These are phyloP conservation scores for Microdochium nivale DNA, from an alignment of 2,329 filamentous ascomycete genomes.

Conservation along the genomic window DNA sequence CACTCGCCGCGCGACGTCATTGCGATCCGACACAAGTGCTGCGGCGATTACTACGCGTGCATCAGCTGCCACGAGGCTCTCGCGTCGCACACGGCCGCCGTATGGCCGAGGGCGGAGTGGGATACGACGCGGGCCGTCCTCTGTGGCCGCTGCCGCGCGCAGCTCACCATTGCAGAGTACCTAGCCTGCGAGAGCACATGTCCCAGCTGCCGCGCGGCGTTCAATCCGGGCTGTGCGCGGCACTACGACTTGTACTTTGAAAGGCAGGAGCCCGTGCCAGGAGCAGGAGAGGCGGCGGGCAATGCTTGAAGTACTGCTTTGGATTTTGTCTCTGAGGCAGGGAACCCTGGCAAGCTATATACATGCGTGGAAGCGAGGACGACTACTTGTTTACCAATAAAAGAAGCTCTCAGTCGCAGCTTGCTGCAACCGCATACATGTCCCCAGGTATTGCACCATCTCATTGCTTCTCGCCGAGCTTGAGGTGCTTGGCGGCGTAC, in stretches of 20 bases:
- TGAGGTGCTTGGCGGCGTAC: constrained; percentile 37
- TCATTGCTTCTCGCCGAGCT: constrained; percentile 21
- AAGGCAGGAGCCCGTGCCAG: background rate
- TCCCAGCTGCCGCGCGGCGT: constrained; percentile 8
- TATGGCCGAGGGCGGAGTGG: constrained; percentile 8
- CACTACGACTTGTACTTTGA: constrained; percentile 14
- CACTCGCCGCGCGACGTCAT: constrained; percentile 13
- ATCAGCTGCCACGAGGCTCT: constrained; percentile 12
- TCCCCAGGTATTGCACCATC: too few species aligned
- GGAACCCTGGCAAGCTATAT: too few species aligned
- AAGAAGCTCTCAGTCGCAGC: too few species aligned
- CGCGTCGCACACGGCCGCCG: constrained; percentile 5
- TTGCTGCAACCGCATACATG: too few species aligned
- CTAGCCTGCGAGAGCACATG: constrained; percentile 7
- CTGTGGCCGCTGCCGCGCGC: constrained; percentile 9
- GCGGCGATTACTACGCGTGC: constrained; percentile 13
- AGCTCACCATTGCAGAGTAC: constrained; percentile 11
- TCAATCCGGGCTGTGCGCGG: constrained; percentile 12
- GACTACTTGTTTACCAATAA: too few species aligned
- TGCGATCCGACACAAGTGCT: constrained; percentile 14
- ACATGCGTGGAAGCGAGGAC: too few species aligned
- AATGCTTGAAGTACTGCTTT: background rate
- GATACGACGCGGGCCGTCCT: constrained; percentile 8
- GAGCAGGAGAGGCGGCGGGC: background rate
- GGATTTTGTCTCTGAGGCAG: too few species aligned